Base-by-base conservation (phyloP, 176 grass and related monocot species). In the Carex kokanica region DNA sequence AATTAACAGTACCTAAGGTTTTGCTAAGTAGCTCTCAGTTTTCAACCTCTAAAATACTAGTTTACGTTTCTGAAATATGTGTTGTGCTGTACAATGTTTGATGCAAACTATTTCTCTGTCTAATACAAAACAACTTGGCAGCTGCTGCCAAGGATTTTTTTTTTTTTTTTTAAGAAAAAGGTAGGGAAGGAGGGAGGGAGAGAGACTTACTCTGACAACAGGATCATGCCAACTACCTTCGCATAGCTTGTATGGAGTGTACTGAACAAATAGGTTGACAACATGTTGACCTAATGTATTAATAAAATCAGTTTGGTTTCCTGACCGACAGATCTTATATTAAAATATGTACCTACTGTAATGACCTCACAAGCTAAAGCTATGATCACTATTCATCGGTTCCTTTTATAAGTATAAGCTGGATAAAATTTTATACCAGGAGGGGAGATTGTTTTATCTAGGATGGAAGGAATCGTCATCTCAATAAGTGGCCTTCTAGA, bases 401-500 rank as follows among this genome's bases (percentile, higher is more conserved):
- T 75, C 20, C 23, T 29, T 75, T 54, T 75, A 29, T 27, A 8
- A 71, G 8, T 21, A 61, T 21, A 69, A n/a, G 65, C 13, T 41
- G 32, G 32, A 69, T 29, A 69, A 36, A 40, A 60, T 2, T 79
- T 41, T 64, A 53, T 93, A 93, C 96, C 96, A 77, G 93, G 86
- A 38, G 96, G 96, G 51, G 96, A 98, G 78, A 98, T 98, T 66
- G 93, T 95, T 79, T 86, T 91, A 90, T 98, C 96, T 84, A 98
- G 86, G 53, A 93, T 91, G 75, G 96, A 98, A 88, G 92, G 96
- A 87, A 98, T 95, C 16, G 93, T 98, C 96, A 98, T 95, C 84
- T 98, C 93, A 80, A 98, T 98, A 69, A 98, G 43, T 87, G 96
- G 96, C 83, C 96, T 98, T 85, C 83, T 95, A 74, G 96, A 98